Evolutionary conservation across 139 green algal species (phyloP).

Genomic region (Coccomyxa sp.): DNA sequence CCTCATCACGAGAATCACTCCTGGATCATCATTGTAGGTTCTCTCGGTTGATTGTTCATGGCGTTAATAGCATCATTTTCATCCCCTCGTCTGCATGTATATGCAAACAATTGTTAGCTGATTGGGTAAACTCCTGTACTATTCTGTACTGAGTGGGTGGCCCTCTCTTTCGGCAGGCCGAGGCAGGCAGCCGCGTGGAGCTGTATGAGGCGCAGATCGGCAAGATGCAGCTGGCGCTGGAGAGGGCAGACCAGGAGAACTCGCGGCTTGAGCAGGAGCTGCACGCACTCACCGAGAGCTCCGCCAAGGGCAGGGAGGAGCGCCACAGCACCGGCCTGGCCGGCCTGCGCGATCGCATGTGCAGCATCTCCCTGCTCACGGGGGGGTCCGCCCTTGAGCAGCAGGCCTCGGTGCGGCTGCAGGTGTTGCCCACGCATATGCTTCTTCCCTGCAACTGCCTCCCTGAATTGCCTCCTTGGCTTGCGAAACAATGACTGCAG

Average conservation of each 20-base stretch:
- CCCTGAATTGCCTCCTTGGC: neutral
- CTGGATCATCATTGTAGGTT: neutral
- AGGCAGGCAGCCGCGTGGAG: slow-evolving; percentile 38
- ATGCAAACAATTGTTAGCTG: neutral
- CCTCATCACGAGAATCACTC: no score
- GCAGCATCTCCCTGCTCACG: neutral
- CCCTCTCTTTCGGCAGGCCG: slow-evolving; percentile 16
- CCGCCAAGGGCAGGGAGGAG: neutral
- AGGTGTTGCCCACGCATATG: neutral
- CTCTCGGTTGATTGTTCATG: neutral
- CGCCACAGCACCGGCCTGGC: neutral
- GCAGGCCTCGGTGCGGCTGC: neutral
- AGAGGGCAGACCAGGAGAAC: slow-evolving; percentile 29
- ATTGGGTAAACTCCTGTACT: no score
- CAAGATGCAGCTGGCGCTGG: slow-evolving; percentile 38
- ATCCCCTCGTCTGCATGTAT: neutral
- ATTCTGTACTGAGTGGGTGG: no score
- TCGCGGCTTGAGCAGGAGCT: slow-evolving; percentile 29
- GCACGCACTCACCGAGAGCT: neutral
- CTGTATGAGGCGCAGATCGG: slow-evolving; percentile 44
- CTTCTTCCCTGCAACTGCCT: neutral
- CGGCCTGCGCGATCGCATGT: neutral
- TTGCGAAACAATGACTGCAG: neutral
- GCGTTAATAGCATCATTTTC: neutral
- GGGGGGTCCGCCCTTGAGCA: neutral